Conservation (phyloP, 306 rosid species). For the Quercus mongolica region DNA sequence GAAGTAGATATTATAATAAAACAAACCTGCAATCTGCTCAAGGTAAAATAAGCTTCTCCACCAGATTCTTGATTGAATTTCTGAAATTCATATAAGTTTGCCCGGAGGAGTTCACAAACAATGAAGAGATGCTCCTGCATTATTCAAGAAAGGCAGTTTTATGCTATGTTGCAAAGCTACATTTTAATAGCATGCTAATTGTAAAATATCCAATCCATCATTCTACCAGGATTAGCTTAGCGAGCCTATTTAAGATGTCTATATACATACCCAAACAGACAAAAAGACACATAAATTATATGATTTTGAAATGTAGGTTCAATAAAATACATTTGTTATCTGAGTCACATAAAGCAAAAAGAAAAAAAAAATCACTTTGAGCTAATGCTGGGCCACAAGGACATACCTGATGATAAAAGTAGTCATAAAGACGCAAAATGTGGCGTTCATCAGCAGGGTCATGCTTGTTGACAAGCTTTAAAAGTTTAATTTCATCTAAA, state of each 20-base stretch:
- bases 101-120: conserved; percentile 88
- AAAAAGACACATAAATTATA: not conserved
- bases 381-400: not conserved
- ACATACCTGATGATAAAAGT: conserved; percentile 88
- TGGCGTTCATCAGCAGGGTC: conserved; percentile 81
- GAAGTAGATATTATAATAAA: conserved; percentile 17
- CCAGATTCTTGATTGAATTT: conserved; percentile 94
- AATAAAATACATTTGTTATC: not conserved
- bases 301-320: not conserved
- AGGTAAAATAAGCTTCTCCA: conserved; percentile 77
- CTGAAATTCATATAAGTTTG: conserved; percentile 93
- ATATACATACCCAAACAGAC: not conserved
- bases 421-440: conserved; percentile 88
- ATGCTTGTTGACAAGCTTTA: conserved; percentile 88
- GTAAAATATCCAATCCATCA: conserved; percentile 11
- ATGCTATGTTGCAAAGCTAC: not conserved
- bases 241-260: not conserved
- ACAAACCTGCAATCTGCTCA: conserved; percentile 86
- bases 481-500: conserved; percentile 93
- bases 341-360: not conserved
- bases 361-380: not conserved
- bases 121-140: conserved; percentile 93
- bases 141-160: conserved; percentile 1
- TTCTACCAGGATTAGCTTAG: conserved; percentile 2
- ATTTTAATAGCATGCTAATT: not conserved